These are phyloP conservation scores for Rauvolfia tetraphylla DNA, from an alignment of 257 asterid species.

Conservation along the genomic window DNA sequence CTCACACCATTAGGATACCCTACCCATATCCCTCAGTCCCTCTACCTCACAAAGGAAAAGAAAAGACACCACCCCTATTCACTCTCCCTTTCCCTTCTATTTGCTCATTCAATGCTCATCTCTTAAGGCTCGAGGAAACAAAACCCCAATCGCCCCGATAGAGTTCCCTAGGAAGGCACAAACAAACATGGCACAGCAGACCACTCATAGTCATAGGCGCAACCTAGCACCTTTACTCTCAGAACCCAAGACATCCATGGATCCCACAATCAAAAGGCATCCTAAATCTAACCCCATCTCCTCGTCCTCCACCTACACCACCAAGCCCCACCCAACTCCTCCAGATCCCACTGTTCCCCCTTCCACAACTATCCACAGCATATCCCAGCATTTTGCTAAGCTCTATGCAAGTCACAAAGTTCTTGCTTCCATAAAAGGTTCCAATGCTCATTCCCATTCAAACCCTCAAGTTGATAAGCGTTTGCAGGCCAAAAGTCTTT, in stretches of 20 bases:
- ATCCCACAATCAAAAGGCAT: constrained; percentile 50
- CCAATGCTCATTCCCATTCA: constrained; percentile 18
- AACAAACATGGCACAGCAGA: constrained; percentile 29
- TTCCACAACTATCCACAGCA: constrained; percentile 59
- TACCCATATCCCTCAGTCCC: not conserved
- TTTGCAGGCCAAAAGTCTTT: constrained; percentile 28
- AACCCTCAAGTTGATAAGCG: constrained; percentile 28
- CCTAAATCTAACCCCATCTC: constrained; percentile 32
- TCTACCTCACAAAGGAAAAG: not conserved
- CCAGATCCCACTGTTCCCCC: constrained; percentile 58
- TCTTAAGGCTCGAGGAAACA: not conserved
- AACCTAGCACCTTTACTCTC: constrained; percentile 39
- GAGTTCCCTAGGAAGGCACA: not conserved
- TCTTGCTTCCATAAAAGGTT: constrained; percentile 28
- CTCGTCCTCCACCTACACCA: constrained; percentile 32
- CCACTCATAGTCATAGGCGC: constrained; percentile 32
- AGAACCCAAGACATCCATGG: constrained; percentile 38
- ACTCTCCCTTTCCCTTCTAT: not conserved
- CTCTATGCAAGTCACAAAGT: constrained; percentile 57
- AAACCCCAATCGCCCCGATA: too few species aligned
- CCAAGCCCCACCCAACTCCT: constrained; percentile 28
- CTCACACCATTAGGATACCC: constrained; percentile 4
- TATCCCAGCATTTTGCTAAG: constrained; percentile 69
- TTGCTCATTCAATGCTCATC: not conserved
- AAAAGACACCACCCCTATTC: not conserved